Percentiles rank a stretch among this genome's conserved stretches.
phyloP scores from a whole-genome alignment of 2,329 filamentous ascomycete genomes.

The Phialophora chinensis region DNA sequence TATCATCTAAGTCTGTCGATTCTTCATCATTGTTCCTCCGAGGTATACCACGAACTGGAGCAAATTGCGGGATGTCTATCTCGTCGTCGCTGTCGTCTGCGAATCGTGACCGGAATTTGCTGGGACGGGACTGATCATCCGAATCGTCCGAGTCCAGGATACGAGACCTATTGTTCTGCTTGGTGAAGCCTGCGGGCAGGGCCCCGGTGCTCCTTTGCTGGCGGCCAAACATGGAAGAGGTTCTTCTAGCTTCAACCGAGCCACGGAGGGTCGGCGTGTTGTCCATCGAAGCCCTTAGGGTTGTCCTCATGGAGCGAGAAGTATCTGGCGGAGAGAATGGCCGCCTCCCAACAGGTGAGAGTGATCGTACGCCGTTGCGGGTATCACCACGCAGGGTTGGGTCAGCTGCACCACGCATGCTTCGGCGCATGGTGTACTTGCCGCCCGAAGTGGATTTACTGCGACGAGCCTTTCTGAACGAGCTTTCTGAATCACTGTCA shows the following conservation, averaged over 20 bases:
- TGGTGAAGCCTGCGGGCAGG: conserved; percentile 38
- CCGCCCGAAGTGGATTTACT: conserved; percentile 49
- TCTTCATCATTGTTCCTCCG: conserved; percentile 65
- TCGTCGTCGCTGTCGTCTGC: conserved; percentile 77
- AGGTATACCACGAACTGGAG: conserved; percentile 66
- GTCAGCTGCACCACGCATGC: conserved; percentile 66
- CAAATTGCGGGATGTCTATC: conserved; percentile 53
- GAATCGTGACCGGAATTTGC: conserved; percentile 64
- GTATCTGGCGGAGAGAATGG: conserved; percentile 52
- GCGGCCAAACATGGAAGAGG: conserved; percentile 48
- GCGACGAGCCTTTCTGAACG: conserved; percentile 72
- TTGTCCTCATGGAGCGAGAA: conserved; percentile 52
- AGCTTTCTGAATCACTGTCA: conserved; percentile 73
- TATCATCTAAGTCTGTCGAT: conserved; percentile 67
- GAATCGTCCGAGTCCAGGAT: conserved; percentile 70
- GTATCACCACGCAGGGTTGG: conserved; percentile 56
- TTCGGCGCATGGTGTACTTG: conserved; percentile 69
- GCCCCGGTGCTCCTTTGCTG: conserved; percentile 45
- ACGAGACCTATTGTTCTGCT: conserved; percentile 50
- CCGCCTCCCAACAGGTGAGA: conserved; percentile 67
- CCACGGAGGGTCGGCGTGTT: conserved; percentile 39
- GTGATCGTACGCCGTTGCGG: conserved; percentile 67
- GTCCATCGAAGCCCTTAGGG: conserved; percentile 58
- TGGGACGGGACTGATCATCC: conserved; percentile 48
- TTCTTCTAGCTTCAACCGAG: conserved; percentile 42